Evolutionary conservation across 495 filamentous ascomycete genomes (phyloP), one percentile per base, ranked within the genome.

Genomic region (Neurospora pannonica): DNA sequence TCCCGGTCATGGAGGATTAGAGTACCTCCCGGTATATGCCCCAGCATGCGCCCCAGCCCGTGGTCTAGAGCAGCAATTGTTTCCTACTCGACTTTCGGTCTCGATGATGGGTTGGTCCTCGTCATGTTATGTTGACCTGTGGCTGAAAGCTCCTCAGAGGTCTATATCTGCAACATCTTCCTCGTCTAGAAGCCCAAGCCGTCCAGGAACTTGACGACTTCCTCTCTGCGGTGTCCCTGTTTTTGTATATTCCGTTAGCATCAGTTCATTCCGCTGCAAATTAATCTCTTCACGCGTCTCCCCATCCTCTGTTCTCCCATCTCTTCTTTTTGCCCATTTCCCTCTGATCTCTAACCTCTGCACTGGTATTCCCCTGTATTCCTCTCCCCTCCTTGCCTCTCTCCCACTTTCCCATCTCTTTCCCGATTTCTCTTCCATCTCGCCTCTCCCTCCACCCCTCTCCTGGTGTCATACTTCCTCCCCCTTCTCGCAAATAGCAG

Each of bases 191-290:
- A 70, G n/a, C 74, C 74, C 38, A 40, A 36, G 37, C 38, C 34
- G 6, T 70, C 11, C 3, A 78, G 71, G 71, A 74, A 78, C 37
- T 70, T 72, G 5, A 28, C 19, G 7, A 78, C 40, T 13, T 72
- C 43, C 1, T 21, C 5, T 62, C 70, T 78, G 10, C 43, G 75
- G 62, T 75, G 74, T 34, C 77, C 77, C 77, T 78, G 42, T 38
- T 17, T 4, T 70, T 69, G 2, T 5, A 6, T 24, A 36, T 31
- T 21, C 15, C 60, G 70, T 71, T 48, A 74, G 46, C 40, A 75
- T 19, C 13, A 9, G 2, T n/a, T 21, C 42, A 10, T 46, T 42
- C 39, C 11, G 11, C 38, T 13, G 4, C 38, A 39, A 13, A 11
- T 39, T 39, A 13, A 11, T 39, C 38, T 39, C 11, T 39, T 39